These are phyloP conservation scores for Starmerella apicola DNA, from an alignment of 805 yeast species.

Conservation along the genomic window DNA sequence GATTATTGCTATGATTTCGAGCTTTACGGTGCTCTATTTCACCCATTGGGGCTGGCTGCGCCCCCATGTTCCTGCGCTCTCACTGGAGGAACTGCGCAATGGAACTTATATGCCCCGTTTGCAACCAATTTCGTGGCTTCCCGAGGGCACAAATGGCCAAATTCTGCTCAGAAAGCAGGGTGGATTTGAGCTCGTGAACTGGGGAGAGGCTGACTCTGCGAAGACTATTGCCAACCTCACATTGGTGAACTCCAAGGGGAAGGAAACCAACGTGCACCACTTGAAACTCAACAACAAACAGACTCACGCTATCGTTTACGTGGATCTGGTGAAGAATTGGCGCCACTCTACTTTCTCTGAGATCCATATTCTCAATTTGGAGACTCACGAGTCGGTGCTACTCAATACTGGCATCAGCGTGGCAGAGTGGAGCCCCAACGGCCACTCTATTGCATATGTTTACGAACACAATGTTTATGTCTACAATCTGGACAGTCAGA, in stretches of 20 bases:
- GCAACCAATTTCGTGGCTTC: constrained; percentile 15
- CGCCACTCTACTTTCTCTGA: constrained; percentile 55
- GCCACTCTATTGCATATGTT: constrained; percentile 53
- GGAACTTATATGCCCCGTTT: constrained; percentile 13
- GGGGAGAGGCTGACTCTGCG: constrained; percentile 16
- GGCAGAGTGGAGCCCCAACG: constrained; percentile 67
- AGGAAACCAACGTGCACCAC: constrained; percentile 1
- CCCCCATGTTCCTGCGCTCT: constrained; percentile 7
- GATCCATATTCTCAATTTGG: constrained; percentile 51
- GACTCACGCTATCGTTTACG: constrained; percentile 40
- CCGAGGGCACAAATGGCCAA: constrained; percentile 18
- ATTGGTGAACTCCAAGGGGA: constrained; percentile 30
- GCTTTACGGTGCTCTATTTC: not conserved
- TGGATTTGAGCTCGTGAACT: constrained; percentile 34
- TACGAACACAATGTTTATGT: constrained; percentile 57
- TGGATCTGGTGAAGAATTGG: constrained; percentile 43
- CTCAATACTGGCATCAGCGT: constrained; percentile 32
- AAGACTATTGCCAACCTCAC: constrained; percentile 25
- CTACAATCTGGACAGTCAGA: constrained; percentile 24
- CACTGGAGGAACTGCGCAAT: constrained; percentile 15
- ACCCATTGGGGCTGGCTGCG: not conserved
- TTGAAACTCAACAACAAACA: constrained; percentile 36
- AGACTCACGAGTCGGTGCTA: constrained; percentile 26
- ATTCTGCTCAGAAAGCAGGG: constrained; percentile 4
- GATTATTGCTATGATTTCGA: not conserved